These are phyloP conservation scores for Colletotrichum sp. DNA, from an alignment of 2,329 filamentous ascomycete genomes.

Conservation along the genomic window DNA sequence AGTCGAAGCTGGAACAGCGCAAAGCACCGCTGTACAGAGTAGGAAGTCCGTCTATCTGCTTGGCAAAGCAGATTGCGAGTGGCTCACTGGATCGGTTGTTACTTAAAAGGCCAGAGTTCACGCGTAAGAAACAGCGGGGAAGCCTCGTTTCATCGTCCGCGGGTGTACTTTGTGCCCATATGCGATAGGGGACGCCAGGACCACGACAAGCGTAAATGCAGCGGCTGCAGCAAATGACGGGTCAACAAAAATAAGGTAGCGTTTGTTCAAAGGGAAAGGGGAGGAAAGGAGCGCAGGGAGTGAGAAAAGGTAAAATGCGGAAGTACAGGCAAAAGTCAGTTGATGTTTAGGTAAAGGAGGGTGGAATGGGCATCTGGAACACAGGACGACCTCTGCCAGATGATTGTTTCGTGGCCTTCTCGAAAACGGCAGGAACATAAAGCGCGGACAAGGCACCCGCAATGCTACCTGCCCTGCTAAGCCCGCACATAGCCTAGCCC, in stretches of 20 bases:
- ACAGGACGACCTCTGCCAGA: not conserved
- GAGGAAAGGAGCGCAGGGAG: not conserved
- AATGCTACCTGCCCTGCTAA: not conserved
- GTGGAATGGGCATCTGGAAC: not conserved
- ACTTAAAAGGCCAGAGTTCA: conserved; percentile 10
- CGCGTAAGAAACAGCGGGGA: conserved; percentile 14
- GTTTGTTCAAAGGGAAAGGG: not conserved
- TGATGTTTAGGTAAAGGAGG: not conserved
- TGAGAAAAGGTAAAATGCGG: not conserved
- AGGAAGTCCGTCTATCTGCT: not conserved
- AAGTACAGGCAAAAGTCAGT: not conserved
- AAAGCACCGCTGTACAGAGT: not conserved
- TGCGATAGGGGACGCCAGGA: conserved; percentile 2
- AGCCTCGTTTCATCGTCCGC: conserved; percentile 6
- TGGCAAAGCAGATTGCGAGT: not conserved
- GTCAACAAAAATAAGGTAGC: not conserved
- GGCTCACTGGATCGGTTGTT: not conserved
- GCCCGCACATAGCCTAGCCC: not conserved
- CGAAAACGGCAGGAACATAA: conserved; percentile 15
- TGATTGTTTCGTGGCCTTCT: conserved; percentile 18
- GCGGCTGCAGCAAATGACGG: not conserved
- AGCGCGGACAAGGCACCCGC: not conserved
- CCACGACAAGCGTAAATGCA: not conserved
- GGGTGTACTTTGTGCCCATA: not conserved
- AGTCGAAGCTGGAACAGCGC: not conserved